Conservation (phyloP, 192 early-diverging fungal species). For the Spinellus fusiger region DNA sequence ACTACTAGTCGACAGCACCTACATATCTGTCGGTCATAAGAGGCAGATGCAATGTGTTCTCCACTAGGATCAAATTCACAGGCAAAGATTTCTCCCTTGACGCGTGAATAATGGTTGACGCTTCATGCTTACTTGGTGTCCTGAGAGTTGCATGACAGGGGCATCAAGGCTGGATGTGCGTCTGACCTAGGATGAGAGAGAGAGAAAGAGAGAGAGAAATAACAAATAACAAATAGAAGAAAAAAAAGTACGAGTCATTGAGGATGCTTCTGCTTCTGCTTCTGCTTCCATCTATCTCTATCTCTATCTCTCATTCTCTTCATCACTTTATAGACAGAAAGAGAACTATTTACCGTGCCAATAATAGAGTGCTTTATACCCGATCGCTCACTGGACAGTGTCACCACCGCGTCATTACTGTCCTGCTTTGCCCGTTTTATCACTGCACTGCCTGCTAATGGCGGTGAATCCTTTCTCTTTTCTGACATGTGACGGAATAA, state of each 20-base stretch:
- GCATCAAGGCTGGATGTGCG: conserved; percentile 73
- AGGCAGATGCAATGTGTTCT: conserved; percentile 75
- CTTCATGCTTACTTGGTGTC: conserved; percentile 55
- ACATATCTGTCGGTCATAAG: conserved; percentile 80
- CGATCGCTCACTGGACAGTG: conserved; percentile 19
- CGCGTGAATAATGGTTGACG: conserved; percentile 30
- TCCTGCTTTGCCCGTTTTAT: conserved; percentile 16
- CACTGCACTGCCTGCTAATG: not conserved
- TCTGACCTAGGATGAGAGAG: conserved; percentile 18
- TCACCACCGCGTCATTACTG: conserved; percentile 7
- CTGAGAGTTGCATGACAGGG: conserved; percentile 83
- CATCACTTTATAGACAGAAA: not conserved
- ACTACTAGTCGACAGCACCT: conserved; percentile 19
- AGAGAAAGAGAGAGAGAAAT: not conserved
- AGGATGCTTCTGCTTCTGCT: not conserved
- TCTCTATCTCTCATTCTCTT: not conserved
- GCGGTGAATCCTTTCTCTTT: conserved; percentile 20
- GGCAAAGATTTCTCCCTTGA: conserved; percentile 71
- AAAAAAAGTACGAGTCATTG: no score
- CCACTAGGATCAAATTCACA: conserved; percentile 85
- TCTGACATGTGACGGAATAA: conserved; percentile 5
- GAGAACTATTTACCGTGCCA: conserved; percentile 22
- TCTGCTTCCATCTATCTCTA: not conserved
- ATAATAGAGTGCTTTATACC: conserved; percentile 30
- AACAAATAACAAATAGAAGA: no score